phyloP scores from a whole-genome alignment of 208 protist genomes.

The Trypanosoma lewisi region DNA sequence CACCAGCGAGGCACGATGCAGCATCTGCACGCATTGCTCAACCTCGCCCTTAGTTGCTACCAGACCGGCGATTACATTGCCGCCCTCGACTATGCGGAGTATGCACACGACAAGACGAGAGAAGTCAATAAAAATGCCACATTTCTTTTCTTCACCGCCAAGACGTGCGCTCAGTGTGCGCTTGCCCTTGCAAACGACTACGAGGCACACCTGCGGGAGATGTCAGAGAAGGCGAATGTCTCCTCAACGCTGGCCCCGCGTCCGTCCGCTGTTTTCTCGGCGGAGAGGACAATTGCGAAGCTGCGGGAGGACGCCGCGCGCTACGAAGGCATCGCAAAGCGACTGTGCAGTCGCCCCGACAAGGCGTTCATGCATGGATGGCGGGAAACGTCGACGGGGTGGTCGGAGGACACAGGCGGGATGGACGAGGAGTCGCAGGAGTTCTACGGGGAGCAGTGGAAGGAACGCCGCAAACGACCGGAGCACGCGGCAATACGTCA shows the following conservation, averaged over 20 bases:
- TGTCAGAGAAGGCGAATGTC: conserved; percentile 29
- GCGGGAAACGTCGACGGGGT: conserved; percentile 23
- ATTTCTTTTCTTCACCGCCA: conserved; percentile 69
- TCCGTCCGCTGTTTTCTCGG: conserved; percentile 57
- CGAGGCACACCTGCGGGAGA: conserved; percentile 43
- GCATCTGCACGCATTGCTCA: conserved; percentile 72
- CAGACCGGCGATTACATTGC: conserved; percentile 62
- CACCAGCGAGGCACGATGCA: conserved; percentile 45
- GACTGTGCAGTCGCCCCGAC: conserved; percentile 63
- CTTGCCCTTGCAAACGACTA: conserved; percentile 56
- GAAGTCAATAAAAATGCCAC: conserved; percentile 45
- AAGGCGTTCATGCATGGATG: conserved; percentile 64
- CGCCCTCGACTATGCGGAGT: conserved; percentile 50
- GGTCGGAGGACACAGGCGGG: conserved; percentile 39
- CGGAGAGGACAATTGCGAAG: conserved; percentile 61
- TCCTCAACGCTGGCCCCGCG: conserved; percentile 38
- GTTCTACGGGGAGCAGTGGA: conserved; percentile 47
- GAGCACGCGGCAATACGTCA: conserved; percentile 63
- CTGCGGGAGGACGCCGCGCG: conserved; percentile 59
- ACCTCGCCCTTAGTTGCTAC: conserved; percentile 66
- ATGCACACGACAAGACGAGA: conserved; percentile 52
- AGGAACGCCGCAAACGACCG: conserved; percentile 51
- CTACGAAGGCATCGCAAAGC: conserved; percentile 65
- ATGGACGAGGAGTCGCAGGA: conserved; percentile 56
- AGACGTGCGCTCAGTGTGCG: conserved; percentile 49